phyloP scores from a whole-genome alignment of 352 stramenopile genomes.

The Globisporangium splendens region DNA sequence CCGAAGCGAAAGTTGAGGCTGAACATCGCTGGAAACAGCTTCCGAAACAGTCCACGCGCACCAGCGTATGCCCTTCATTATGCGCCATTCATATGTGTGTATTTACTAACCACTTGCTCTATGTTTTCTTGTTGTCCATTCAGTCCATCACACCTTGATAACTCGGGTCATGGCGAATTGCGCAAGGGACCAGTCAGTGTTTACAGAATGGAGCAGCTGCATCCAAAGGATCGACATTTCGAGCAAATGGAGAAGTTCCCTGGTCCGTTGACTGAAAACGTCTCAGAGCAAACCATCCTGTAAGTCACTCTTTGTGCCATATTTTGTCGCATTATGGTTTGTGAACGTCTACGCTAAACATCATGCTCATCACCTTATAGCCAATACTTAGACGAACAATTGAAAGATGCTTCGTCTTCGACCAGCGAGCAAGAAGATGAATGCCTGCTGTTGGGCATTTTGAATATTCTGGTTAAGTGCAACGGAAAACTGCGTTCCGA shows the following conservation, averaged over 20 bases:
- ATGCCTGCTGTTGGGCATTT: constrained; percentile 60
- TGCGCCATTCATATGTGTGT: background rate
- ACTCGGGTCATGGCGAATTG: constrained; percentile 49
- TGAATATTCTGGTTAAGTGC: constrained; percentile 72
- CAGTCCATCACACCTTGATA: constrained; percentile 55
- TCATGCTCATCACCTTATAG: constrained; percentile 10
- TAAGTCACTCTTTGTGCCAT: constrained; percentile 14
- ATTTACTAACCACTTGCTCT: constrained; percentile 3
- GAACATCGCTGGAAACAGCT: constrained; percentile 51
- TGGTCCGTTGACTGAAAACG: constrained; percentile 62
- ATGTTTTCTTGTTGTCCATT: constrained; percentile 1
- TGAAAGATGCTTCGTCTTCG: constrained; percentile 28
- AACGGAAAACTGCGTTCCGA: constrained; percentile 75
- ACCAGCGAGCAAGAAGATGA: constrained; percentile 56
- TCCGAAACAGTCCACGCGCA: constrained; percentile 62
- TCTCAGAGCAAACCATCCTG: constrained; percentile 60
- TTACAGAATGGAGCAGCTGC: constrained; percentile 78
- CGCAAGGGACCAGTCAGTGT: constrained; percentile 79
- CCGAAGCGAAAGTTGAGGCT: constrained; percentile 80
- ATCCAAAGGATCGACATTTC: constrained; percentile 65
- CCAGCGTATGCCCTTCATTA: constrained; percentile 36
- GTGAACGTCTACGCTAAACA: background rate
- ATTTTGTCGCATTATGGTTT: background rate
- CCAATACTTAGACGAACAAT: constrained; percentile 57
- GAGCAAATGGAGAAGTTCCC: constrained; percentile 75